A percentile compares a stretch with the other conserved stretches of the same genome.
Conservation (phyloP, 139 green algal genomes). For the Coelastrella sp. region DNA sequence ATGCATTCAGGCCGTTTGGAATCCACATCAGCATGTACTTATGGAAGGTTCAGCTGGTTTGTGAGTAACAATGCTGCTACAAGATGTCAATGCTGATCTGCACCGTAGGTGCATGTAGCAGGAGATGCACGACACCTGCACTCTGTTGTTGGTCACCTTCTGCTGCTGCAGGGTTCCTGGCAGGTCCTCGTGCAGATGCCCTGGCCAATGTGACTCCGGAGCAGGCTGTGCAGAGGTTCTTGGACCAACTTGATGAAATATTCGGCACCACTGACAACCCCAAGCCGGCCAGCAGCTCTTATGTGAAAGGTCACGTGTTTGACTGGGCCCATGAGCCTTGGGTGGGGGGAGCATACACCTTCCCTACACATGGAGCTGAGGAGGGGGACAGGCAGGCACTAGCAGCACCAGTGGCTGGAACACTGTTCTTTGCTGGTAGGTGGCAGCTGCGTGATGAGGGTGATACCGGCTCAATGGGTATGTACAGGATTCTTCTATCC, state of each 20-base stretch:
- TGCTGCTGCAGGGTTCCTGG: conserved; percentile 72
- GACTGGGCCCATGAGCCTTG: conserved; percentile 82
- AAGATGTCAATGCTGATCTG: not conserved
- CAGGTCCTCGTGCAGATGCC: conserved; percentile 66
- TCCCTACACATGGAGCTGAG: conserved; percentile 71
- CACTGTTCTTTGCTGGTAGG: conserved; percentile 83
- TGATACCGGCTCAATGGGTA: no score
- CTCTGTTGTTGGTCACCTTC: no score
- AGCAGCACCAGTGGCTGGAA: conserved; percentile 62
- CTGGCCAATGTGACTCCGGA: conserved; percentile 54
- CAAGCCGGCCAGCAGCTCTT: conserved; percentile 60
- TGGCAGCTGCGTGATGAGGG: no score
- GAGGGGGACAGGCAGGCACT: conserved; percentile 69
- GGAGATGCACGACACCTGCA: no score
- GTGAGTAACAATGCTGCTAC: not conserved
- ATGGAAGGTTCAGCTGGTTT: no score
- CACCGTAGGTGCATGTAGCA: no score
- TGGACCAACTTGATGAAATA: conserved; percentile 82
- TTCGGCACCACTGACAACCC: conserved; percentile 61
- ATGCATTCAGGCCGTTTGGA: no score
- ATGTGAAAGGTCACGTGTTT: conserved; percentile 60
- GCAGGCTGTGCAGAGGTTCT: conserved; percentile 56
- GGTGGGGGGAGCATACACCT: conserved; percentile 82
- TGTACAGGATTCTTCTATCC: no score
- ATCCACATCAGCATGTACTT: no score